These are phyloP conservation scores for Fusarium falciforme DNA, from an alignment of 2,329 filamentous ascomycete species.

Conservation along the genomic window DNA sequence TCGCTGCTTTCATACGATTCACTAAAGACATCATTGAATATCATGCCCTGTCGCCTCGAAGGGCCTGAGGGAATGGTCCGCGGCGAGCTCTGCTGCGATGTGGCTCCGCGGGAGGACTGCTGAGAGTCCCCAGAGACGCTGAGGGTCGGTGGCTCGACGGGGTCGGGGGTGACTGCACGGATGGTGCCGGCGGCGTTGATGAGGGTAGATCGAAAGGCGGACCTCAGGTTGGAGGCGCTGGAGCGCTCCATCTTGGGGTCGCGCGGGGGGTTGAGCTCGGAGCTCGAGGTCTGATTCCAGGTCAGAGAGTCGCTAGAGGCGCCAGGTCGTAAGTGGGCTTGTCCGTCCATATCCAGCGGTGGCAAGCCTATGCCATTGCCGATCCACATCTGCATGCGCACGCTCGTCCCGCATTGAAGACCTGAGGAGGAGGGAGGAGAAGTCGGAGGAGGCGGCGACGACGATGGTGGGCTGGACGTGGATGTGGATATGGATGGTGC, in stretches of 20 bases:
- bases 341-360: conserved; percentile 60
- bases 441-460: conserved; percentile 9
- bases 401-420: conserved; percentile 48
- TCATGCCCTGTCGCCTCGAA: conserved; percentile 66
- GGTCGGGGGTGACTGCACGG: conserved; percentile 75
- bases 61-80: conserved; percentile 49
- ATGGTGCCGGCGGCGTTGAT: conserved; percentile 56
- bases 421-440: background rate
- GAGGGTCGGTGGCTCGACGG: conserved; percentile 48
- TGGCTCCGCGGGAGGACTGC: conserved; percentile 38
- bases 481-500: conserved; percentile 9
- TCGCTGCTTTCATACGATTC: conserved; percentile 61
- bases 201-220: conserved; percentile 48
- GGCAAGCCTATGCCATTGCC: conserved; percentile 60
- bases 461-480: background rate
- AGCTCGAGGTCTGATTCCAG: conserved; percentile 44
- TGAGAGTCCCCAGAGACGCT: conserved; percentile 40
- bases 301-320: conserved; percentile 49
- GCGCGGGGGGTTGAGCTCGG: conserved; percentile 44
- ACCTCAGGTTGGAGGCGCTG: conserved; percentile 50
- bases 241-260: conserved; percentile 50
- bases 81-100: conserved; percentile 50
- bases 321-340: conserved; percentile 50
- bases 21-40: conserved; percentile 68
- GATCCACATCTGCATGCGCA: conserved; percentile 53